Evolutionary conservation across 768 basidiomycete species (phyloP).

Genomic region (Mycena pura): DNA sequence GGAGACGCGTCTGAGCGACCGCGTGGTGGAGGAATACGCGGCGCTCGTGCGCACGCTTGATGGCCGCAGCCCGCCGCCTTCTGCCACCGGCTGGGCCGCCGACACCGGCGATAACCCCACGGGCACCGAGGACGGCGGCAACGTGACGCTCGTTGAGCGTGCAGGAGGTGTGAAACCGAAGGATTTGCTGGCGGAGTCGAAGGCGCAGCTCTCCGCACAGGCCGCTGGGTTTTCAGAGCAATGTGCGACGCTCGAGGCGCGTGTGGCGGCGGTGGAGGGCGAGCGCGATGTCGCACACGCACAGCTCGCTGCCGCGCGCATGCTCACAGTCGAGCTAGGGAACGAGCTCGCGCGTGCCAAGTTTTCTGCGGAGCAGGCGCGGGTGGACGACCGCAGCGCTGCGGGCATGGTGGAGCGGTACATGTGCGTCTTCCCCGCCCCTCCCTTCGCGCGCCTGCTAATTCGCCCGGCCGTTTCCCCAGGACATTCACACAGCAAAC

Average conservation of each 20-base stretch:
- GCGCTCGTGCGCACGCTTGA: slow-evolving; percentile 74
- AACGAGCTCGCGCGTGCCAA: slow-evolving; percentile 52
- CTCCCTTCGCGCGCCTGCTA: background rate
- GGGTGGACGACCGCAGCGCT: slow-evolving; percentile 74
- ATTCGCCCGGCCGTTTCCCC: background rate
- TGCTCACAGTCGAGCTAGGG: slow-evolving; percentile 49
- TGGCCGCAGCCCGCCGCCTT: slow-evolving; percentile 39
- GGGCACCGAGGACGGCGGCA: background rate
- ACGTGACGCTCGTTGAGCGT: slow-evolving; percentile 12
- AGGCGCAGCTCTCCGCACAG: slow-evolving; percentile 30
- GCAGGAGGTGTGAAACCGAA: background rate
- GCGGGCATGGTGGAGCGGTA: slow-evolving; percentile 86
- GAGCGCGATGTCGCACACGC: slow-evolving; percentile 52
- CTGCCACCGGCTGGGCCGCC: slow-evolving; percentile 10
- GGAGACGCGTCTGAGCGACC: slow-evolving; percentile 65
- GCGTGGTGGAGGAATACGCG: slow-evolving; percentile 76
- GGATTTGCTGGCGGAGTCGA: background rate
- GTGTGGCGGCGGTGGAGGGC: slow-evolving; percentile 48
- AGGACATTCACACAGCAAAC: slow-evolving; percentile 88
- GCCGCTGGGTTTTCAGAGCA: slow-evolving; percentile 57
- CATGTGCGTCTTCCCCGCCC: slow-evolving; percentile 59
- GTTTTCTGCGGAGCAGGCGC: slow-evolving; percentile 59
- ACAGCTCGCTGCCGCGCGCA: slow-evolving; percentile 54
- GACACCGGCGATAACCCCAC: background rate
- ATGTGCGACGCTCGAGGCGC: slow-evolving; percentile 51